These are phyloP conservation scores for Trichocladium antarcticum DNA, from an alignment of 495 filamentous ascomycete species.

Conservation along the genomic window DNA sequence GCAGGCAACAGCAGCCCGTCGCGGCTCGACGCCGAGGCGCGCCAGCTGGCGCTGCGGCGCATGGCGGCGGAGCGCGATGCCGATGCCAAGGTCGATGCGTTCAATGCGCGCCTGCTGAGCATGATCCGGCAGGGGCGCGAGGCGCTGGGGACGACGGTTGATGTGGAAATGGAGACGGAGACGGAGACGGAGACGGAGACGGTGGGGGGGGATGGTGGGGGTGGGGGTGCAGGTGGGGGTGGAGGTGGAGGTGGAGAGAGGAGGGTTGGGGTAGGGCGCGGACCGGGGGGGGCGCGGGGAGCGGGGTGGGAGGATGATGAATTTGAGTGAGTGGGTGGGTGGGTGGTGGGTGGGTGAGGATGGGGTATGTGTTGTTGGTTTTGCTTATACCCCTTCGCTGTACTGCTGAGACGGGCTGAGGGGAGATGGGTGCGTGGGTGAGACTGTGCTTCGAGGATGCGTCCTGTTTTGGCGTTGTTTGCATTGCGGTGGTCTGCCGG, in stretches of 20 bases:
- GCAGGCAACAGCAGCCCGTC: constrained; percentile 29
- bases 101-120: constrained; percentile 64
- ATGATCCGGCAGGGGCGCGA: constrained; percentile 87
- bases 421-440: no score
- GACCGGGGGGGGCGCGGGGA: no score
- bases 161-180: constrained; percentile 51
- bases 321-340: no score
- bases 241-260: neutral
- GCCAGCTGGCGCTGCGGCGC: constrained; percentile 52
- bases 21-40: constrained; percentile 48
- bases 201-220: constrained; percentile 2
- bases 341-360: no score
- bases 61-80: constrained; percentile 63
- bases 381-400: no score
- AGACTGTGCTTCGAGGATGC: no score
- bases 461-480: no score
- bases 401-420: no score
- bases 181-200: constrained; percentile 44
- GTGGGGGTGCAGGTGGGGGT: constrained; percentile 34
- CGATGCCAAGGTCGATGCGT: constrained; percentile 62
- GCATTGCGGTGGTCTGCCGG: no score
- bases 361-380: no score
- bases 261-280: no score
- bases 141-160: constrained; percentile 68
- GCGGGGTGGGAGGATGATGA: no score